Conservation (phyloP, 2,329 filamentous ascomycete species). For the Fusarium keratoplasticum region DNA sequence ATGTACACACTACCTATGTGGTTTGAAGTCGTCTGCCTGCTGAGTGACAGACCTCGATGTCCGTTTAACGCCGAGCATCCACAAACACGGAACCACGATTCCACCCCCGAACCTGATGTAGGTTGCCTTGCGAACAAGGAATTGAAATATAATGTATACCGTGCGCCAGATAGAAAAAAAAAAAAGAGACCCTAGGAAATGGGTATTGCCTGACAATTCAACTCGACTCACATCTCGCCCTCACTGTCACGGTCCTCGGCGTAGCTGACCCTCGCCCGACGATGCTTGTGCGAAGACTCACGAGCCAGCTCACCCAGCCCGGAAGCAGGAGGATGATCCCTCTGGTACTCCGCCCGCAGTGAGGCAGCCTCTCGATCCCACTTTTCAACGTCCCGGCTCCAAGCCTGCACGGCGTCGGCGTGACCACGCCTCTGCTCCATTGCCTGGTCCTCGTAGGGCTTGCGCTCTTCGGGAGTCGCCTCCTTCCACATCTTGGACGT, state of each 20-base stretch:
- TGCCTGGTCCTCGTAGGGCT: constrained; percentile 82
- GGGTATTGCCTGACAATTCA: constrained; percentile 10
- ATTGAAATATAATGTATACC: constrained; percentile 4
- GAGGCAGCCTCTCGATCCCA: constrained; percentile 79
- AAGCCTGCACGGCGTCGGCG: constrained; percentile 66
- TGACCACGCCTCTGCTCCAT: constrained; percentile 77
- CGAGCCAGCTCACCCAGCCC: constrained; percentile 39
- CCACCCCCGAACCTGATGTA: not conserved
- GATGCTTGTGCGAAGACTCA: constrained; percentile 46
- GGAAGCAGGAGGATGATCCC: constrained; percentile 57
- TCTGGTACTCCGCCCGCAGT: constrained; percentile 64
- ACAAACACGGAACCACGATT: constrained; percentile 7
- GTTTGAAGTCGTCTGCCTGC: constrained; percentile 1
- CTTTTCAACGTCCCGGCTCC: constrained; percentile 69
- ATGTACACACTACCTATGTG: not conserved
- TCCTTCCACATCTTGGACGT: constrained; percentile 93
- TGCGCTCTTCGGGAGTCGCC: constrained; percentile 74
- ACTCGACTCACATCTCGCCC: constrained; percentile 32
- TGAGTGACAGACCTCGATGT: constrained; percentile 7
- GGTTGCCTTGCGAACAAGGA: not conserved
- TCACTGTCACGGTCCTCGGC: constrained; percentile 49
- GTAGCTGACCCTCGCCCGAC: constrained; percentile 55
- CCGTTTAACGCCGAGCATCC: constrained; percentile 27
- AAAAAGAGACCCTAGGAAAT: constrained; percentile 9
- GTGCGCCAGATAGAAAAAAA: not conserved